These are phyloP conservation scores for Incumbomyces delicatus DNA, from an alignment of 2,329 filamentous ascomycete species.

Conservation along the genomic window DNA sequence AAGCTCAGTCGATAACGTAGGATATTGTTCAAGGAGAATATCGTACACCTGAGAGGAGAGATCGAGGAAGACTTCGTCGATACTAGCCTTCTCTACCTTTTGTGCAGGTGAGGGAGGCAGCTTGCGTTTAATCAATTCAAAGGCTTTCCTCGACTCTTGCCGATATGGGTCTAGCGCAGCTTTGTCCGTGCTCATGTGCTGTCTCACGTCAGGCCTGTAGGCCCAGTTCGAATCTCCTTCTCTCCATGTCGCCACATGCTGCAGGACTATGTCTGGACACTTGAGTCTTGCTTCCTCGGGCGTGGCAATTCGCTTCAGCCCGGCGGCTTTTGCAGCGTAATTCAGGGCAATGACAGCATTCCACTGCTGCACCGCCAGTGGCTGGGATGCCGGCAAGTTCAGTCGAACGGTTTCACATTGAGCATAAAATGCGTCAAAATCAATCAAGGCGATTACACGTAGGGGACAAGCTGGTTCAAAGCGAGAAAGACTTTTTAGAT, in stretches of 20 bases:
- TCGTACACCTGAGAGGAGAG: conserved; percentile 72
- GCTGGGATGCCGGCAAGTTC: conserved; percentile 59
- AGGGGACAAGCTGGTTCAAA: conserved; percentile 64
- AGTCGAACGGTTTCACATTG: conserved; percentile 91
- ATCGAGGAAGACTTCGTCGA: conserved; percentile 92
- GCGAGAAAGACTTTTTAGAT: conserved; percentile 65
- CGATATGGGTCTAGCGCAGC: conserved; percentile 89
- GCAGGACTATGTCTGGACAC: conserved; percentile 71
- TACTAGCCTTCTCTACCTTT: conserved; percentile 79
- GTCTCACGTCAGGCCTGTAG: conserved; percentile 70
- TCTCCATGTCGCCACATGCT: conserved; percentile 90
- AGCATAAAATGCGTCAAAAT: conserved; percentile 92
- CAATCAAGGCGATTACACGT: conserved; percentile 79
- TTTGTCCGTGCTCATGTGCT: conserved; percentile 75
- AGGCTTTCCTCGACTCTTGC: conserved; percentile 68
- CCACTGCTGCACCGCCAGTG: conserved; percentile 89
- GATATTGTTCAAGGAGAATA: conserved; percentile 63
- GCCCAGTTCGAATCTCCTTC: conserved; percentile 85
- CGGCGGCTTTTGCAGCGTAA: conserved; percentile 74
- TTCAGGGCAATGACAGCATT: conserved; percentile 90
- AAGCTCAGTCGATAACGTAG: conserved; percentile 58
- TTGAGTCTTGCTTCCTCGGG: conserved; percentile 71
- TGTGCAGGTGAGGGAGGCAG: conserved; percentile 51
- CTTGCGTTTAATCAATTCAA: conserved; percentile 63
- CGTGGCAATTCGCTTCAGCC: conserved; percentile 68